These are phyloP conservation scores for Chaetomiaceae sp. DNA, from an alignment of 2,329 filamentous ascomycete species.

Conservation along the genomic window DNA sequence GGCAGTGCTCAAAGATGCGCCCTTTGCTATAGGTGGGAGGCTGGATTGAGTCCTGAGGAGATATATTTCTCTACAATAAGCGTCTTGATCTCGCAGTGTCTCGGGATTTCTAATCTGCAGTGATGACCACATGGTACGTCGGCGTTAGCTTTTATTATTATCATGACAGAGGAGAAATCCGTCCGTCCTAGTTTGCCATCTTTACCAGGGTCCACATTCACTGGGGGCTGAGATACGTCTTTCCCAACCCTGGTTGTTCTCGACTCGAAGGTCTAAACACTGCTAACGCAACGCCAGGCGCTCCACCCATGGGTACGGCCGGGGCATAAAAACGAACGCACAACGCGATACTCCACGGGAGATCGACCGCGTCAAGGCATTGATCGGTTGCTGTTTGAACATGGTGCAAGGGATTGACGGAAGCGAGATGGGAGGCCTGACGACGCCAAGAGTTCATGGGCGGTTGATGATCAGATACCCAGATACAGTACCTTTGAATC, in stretches of 20 bases:
- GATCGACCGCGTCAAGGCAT: background rate
- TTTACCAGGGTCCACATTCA: no score
- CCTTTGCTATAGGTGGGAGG: background rate
- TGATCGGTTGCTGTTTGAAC: background rate
- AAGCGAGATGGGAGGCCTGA: constrained; percentile 15
- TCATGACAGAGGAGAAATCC: no score
- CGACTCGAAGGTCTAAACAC: no score
- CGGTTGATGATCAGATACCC: no score
- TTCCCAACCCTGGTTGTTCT: no score
- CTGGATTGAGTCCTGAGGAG: background rate
- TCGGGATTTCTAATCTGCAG: background rate
- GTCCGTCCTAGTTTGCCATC: no score
- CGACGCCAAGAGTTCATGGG: constrained; percentile 3
- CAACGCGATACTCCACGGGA: background rate
- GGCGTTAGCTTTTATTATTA: no score
- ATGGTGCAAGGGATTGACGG: constrained; percentile 8
- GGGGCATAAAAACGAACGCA: background rate
- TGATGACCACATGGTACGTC: background rate
- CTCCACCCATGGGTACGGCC: background rate
- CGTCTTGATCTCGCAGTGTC: background rate
- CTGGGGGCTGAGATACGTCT: no score
- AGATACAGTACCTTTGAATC: no score
- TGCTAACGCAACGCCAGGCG: no score
- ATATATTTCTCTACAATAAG: background rate
- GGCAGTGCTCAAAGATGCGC: background rate